Conservation (phyloP, 352 stramenopile species). For the Globisporangium solare region DNA sequence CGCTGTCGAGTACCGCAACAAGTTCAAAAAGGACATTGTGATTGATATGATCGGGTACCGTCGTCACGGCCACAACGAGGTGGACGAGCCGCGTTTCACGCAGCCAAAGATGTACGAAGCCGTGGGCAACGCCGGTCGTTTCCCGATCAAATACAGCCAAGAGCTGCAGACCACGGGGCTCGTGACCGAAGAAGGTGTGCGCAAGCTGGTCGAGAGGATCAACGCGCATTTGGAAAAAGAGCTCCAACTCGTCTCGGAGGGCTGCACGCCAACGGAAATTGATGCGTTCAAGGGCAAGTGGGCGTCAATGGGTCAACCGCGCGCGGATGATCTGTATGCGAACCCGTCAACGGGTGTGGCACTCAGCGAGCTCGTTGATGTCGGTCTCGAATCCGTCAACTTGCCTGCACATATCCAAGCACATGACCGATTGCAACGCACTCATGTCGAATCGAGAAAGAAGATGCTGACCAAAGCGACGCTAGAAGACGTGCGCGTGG, state of each 20-base stretch:
- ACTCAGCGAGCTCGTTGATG: conserved; percentile 45
- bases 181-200: conserved; percentile 43
- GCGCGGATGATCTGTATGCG: conserved; percentile 43
- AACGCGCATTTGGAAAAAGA: conserved; percentile 67
- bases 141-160: conserved; percentile 66
- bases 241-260: conserved; percentile 42
- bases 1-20: conserved; percentile 76
- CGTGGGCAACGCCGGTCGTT: conserved; percentile 56
- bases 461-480: conserved; percentile 57
- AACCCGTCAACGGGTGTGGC: conserved; percentile 50
- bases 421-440: conserved; percentile 76
- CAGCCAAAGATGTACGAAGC: conserved; percentile 85
- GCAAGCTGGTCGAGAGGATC: conserved; percentile 53
- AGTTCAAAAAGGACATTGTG: conserved; percentile 84
- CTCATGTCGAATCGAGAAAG: conserved; percentile 63
- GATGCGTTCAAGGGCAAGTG: conserved; percentile 80
- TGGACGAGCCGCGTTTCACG: conserved; percentile 87
- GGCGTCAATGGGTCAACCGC: conserved; percentile 45
- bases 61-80: conserved; percentile 88
- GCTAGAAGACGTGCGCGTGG: conserved; percentile 47
- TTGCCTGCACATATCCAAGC: conserved; percentile 47
- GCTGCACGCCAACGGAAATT: conserved; percentile 60
- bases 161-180: conserved; percentile 56
- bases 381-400: conserved; percentile 62
- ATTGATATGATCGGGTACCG: conserved; percentile 84